phyloP scores from a whole-genome alignment of 257 asterid genomes.

The Echites panduratus region DNA sequence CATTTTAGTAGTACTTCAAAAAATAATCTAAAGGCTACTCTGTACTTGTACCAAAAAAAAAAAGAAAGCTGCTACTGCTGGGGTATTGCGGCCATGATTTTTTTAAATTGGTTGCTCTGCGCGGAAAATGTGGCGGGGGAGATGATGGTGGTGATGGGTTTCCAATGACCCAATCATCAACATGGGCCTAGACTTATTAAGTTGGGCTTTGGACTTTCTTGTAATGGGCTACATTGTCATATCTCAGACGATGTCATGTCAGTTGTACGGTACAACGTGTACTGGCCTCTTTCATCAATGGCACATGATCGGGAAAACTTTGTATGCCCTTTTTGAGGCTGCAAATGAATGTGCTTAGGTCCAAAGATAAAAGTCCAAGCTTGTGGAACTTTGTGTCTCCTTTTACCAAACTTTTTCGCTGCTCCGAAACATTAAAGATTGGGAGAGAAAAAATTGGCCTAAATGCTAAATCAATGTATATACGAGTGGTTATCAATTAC shows the following conservation, averaged over 20 bases:
- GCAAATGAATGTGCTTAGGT: background rate
- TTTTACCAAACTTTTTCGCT: too few species aligned
- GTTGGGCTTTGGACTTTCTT: too few species aligned
- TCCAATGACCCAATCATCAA: background rate
- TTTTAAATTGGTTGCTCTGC: background rate
- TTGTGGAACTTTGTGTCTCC: too few species aligned
- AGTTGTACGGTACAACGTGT: background rate
- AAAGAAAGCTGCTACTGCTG: background rate
- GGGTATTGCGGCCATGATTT: background rate
- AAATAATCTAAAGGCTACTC: background rate
- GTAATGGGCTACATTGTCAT: too few species aligned
- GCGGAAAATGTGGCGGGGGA: slow-evolving; percentile 24
- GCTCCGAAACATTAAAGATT: too few species aligned
- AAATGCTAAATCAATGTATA: too few species aligned
- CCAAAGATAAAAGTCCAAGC: too few species aligned
- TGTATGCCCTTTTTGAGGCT: background rate
- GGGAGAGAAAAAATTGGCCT: too few species aligned
- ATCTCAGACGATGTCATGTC: too few species aligned
- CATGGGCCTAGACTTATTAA: background rate
- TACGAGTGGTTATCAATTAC: too few species aligned
- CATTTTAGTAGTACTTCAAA: background rate
- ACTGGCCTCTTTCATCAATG: background rate
- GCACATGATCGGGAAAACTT: background rate
- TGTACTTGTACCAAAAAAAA: background rate
- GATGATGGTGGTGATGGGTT: background rate